Base-by-base conservation (phyloP, 148 eudicot species). In the Linanthus parryae region DNA sequence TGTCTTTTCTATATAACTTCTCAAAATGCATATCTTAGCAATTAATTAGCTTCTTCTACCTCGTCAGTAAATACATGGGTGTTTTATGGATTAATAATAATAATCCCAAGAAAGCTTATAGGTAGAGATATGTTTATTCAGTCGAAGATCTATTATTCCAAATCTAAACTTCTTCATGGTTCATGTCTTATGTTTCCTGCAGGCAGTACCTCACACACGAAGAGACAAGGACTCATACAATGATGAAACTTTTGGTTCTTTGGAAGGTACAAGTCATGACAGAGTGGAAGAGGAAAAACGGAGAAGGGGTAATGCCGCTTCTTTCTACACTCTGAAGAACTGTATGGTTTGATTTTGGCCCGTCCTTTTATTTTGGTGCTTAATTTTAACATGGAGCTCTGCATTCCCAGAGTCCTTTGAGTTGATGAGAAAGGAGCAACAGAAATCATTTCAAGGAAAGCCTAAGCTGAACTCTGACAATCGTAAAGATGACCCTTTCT, bases 211-310 rank as follows among this genome's bases (percentile, higher is more conserved):
- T 50, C 71, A 69, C 64, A 52, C 74, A 28, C 70, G 88, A 22
- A 84, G 76, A 70, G 95, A 84, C 62, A 71, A 64, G 35, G 99
- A 92, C 64, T 68, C 84, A 7, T 69, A 47, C 43, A 84, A 94
- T 68, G 99, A 94, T 68, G 99, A 94, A 68, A 94, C 99, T 23
- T 94, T 94, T 84, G 99, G 99, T 58, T 84, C 88, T 29, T 36
- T 65, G 34, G 99, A 94, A 60, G 52, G 38, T 57, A 63, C 81
- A 23, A 76, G 65, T 71, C 84, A 84, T 59, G 96, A 94, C 63
- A 82, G 83, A 76, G 95, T 58, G 55, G 99, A 94, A 57, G 94
- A 82, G 71, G 99, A 94, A 63, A 85, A 70, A 59, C 77, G 78
- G 64, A 69, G 99, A 73, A 84, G 88, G 84, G 96, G 99, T 88